Conservation (phyloP, 768 basidiomycete species). For the Suillus weaverae region DNA sequence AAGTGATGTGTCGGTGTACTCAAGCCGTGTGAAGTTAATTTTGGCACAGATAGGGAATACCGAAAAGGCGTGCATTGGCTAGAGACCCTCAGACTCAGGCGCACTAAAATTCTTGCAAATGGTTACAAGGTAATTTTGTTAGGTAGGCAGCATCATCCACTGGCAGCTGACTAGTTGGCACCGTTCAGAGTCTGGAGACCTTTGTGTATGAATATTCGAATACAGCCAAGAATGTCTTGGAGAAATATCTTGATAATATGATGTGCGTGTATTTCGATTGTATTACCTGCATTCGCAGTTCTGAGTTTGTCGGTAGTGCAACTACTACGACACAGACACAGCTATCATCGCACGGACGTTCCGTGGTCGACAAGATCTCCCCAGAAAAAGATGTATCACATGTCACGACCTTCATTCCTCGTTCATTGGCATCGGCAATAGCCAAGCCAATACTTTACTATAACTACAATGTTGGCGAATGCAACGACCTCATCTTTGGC, state of each 20-base stretch:
- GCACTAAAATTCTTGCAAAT: constrained; percentile 79
- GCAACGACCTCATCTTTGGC: constrained; percentile 87
- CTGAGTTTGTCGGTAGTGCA: constrained; percentile 51
- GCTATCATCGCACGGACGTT: constrained; percentile 62
- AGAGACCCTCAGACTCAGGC: constrained; percentile 82
- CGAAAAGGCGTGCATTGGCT: constrained; percentile 87
- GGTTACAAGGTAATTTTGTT: constrained; percentile 65
- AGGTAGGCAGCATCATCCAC: constrained; percentile 4
- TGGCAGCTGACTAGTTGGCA: constrained; percentile 7
- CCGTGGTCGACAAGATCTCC: constrained; percentile 63
- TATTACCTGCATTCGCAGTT: constrained; percentile 1
- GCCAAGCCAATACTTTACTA: constrained; percentile 76
- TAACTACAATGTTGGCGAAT: constrained; percentile 79
- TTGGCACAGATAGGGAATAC: constrained; percentile 77
- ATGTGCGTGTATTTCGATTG: constrained; percentile 46
- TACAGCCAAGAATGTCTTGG: constrained; percentile 61
- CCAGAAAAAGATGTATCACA: constrained; percentile 68
- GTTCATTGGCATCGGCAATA: constrained; percentile 60
- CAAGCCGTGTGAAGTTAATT: constrained; percentile 4
- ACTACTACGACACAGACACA: constrained; percentile 77
- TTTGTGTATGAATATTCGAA: constrained; percentile 74
- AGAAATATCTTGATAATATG: constrained; percentile 79
- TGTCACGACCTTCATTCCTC: constrained; percentile 55
- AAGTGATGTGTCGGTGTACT: constrained; percentile 18
- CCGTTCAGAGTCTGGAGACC: constrained; percentile 68